phyloP scores from a whole-genome alignment of 2,329 filamentous ascomycete species.

The Chalaropsis ovoidea region DNA sequence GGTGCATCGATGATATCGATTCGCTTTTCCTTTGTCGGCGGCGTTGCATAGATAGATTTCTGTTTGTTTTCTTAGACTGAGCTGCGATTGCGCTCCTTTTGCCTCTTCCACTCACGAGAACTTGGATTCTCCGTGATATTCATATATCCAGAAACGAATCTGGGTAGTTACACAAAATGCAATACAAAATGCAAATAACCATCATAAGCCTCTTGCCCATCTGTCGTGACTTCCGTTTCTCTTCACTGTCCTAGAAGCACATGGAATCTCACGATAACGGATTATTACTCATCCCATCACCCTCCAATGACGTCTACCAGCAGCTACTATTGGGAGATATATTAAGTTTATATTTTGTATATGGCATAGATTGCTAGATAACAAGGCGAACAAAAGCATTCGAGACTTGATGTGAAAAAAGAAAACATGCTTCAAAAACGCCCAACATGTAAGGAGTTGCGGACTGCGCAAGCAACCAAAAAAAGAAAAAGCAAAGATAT shows the following conservation, averaged over 20 bases:
- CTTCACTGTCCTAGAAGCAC: constrained; percentile 19
- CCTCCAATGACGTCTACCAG: neutral
- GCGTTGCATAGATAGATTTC: neutral
- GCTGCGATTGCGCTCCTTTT: neutral
- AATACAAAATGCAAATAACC: neutral
- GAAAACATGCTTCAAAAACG: neutral
- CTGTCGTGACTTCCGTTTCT: neutral
- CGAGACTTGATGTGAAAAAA: neutral
- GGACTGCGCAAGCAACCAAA: neutral
- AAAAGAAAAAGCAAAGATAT: neutral
- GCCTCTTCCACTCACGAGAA: neutral
- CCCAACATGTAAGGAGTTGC: neutral
- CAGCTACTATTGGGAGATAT: neutral
- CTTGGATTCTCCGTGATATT: neutral
- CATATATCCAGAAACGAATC: neutral
- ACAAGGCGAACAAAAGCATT: neutral
- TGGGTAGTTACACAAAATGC: neutral
- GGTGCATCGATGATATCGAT: neutral
- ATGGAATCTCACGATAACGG: no score
- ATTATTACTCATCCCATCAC: no score
- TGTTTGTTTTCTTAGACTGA: constrained; percentile 12
- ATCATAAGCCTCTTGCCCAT: neutral
- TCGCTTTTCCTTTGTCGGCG: neutral
- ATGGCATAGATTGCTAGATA: neutral
- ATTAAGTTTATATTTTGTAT: neutral